These are phyloP conservation scores for Gracilaria domingensis DNA, from an alignment of 23 red algal species.

Conservation along the genomic window DNA sequence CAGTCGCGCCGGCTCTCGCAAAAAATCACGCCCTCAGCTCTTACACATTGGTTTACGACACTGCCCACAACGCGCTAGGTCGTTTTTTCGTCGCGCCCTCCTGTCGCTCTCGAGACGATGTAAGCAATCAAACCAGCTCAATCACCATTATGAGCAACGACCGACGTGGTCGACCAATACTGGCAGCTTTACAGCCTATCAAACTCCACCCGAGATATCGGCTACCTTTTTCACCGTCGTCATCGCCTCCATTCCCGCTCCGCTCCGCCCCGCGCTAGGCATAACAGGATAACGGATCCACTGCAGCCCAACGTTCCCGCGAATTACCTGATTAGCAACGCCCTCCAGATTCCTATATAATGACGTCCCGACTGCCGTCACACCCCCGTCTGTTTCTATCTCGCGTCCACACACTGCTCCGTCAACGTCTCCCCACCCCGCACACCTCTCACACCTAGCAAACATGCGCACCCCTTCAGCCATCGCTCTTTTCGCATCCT, in stretches of 20 bases:
- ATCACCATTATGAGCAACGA: neutral
- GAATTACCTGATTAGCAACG: neutral
- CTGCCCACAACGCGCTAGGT: neutral
- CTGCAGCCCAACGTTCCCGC: neutral
- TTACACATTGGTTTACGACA: too few species aligned
- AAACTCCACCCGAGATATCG: conserved; percentile 4
- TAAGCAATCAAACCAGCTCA: neutral
- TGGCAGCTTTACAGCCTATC: neutral
- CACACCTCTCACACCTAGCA: too few species aligned
- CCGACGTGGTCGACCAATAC: neutral
- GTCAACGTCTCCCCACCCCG: neutral
- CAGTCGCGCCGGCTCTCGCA: too few species aligned
- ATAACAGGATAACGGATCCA: neutral
- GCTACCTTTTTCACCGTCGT: neutral
- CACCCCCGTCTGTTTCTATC: neutral
- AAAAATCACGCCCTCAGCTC: too few species aligned
- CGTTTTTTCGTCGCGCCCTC: neutral
- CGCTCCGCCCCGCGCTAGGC: neutral
- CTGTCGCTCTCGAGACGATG: neutral
- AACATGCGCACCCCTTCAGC: neutral
- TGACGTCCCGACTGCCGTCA: neutral
- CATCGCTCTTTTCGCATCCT: neutral
- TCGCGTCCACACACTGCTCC: neutral
- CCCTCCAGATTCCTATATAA: neutral
- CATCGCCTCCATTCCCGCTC: neutral